Percentiles rank a stretch among this genome's conserved stretches.
These are phyloP conservation scores for Hemileia vastatrix DNA, from an alignment of 1,284 basidiomycete species.

Conservation along the genomic window DNA sequence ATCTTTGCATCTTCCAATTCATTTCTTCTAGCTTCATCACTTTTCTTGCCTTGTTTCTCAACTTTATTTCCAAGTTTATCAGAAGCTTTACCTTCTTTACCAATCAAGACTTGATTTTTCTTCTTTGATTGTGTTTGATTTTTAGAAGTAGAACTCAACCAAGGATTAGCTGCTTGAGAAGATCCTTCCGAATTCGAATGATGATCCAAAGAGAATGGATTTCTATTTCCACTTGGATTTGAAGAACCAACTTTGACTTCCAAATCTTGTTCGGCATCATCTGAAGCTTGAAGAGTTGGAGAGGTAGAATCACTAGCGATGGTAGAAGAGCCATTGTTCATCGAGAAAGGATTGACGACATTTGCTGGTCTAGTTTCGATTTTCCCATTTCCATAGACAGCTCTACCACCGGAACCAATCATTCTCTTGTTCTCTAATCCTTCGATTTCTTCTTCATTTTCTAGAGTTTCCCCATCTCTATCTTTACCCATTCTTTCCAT, in stretches of 20 bases:
- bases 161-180: too few species aligned
- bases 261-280: not conserved
- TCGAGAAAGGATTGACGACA: not conserved
- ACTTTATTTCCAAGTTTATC: too few species aligned
- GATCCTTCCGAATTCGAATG: not conserved
- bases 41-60: slow-evolving; percentile 24
- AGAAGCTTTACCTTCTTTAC: too few species aligned
- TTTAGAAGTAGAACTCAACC: too few species aligned
- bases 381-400: slow-evolving; percentile 28
- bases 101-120: too few species aligned
- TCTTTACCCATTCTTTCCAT: slow-evolving; percentile 26
- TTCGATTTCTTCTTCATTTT: slow-evolving; percentile 22
- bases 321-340: not conserved
- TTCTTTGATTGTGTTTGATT: too few species aligned
- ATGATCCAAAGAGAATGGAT: not conserved
- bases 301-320: not conserved
- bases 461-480: slow-evolving; percentile 22
- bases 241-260: not conserved
- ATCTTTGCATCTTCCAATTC: slow-evolving; percentile 27
- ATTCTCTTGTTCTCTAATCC: slow-evolving; percentile 9
- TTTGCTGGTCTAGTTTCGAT: not conserved
- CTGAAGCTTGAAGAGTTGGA: not conserved
- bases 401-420: slow-evolving; percentile 30
- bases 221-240: not conserved
- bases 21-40: slow-evolving; percentile 24